Base-by-base conservation (phyloP, 192 early-diverging fungal species). In the Coemansia sp. region DNA sequence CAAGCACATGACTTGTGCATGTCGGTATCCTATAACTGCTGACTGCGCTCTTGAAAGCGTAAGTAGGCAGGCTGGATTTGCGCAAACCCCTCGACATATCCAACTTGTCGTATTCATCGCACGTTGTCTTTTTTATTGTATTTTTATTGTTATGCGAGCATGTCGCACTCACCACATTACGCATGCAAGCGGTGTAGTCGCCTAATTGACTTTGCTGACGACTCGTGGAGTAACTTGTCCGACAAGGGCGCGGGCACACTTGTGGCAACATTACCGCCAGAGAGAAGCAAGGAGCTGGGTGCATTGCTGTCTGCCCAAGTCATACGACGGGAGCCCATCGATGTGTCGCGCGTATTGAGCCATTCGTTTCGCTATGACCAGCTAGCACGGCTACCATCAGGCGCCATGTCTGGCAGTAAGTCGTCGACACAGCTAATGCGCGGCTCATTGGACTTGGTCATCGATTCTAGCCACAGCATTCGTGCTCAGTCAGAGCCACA, bases 341-440 rank as follows among this genome's bases (percentile, higher is more conserved):
- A 77, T 21, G 16, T 77, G 17, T 77, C 80, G 14, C 68, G 72
- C 39, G 66, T 77, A 30, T 62, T 82, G 38, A 72, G 55, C 52
- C 62, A 77, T 35, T 67, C 69, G 10, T 76, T 82, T 50, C 69
- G 80, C 50, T 67, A 75, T 1, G 80, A 82, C 69, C 47, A 57
- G 8, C 35, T 74, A 16, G 26, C 21, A 19, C 69, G 70, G 3
- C 52, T 55, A 40, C 35, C 58, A n/a, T 39, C 64, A 21, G 70
- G 68, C 28, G 46, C 55, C 16, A 52, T 62, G 11, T 7, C 50
- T 13, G 17, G 67, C 44, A 44, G 37, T 44, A 47, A 58, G 6
- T 28, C 50, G 8, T 32, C 52, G 8, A 13, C 46, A 8, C 42
- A 44, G 35, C n/a, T 53, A 4, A 80, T 80, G 78, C 63, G 69